These are phyloP conservation scores for Leishmania major DNA, from an alignment of 208 protist genomes.

Conservation along the genomic window DNA sequence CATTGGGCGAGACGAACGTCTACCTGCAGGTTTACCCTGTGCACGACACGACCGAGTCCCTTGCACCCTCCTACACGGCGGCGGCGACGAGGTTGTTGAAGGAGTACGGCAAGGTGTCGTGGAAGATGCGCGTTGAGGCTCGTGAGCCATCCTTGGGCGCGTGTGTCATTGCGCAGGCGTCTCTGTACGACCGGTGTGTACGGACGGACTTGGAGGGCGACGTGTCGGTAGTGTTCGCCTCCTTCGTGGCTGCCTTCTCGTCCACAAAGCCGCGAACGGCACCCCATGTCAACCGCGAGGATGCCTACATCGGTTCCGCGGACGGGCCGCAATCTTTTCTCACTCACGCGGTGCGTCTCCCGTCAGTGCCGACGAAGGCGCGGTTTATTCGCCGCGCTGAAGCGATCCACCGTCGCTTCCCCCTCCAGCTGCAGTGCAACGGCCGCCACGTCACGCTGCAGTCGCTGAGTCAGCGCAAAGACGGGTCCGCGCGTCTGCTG, in stretches of 20 bases:
- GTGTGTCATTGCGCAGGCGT: slow-evolving; percentile 25
- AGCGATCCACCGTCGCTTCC: slow-evolving; percentile 23
- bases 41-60: slow-evolving; percentile 29
- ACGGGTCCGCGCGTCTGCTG: slow-evolving; percentile 28
- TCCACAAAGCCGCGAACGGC: neutral
- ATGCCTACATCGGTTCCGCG: slow-evolving; percentile 29
- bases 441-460: slow-evolving; percentile 36
- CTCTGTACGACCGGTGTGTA: slow-evolving; percentile 27
- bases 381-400: slow-evolving; percentile 15
- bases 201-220: slow-evolving; percentile 50
- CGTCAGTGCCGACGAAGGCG: slow-evolving; percentile 28
- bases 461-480: slow-evolving; percentile 33
- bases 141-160: slow-evolving; percentile 25
- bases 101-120: slow-evolving; percentile 32
- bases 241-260: slow-evolving; percentile 3
- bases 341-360: slow-evolving; percentile 37
- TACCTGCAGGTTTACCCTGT: slow-evolving; percentile 37
- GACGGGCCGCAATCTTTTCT: slow-evolving; percentile 46
- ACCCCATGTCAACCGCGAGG: slow-evolving; percentile 22
- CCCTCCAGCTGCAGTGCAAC: slow-evolving; percentile 32
- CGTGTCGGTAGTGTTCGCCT: slow-evolving; percentile 37
- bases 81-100: slow-evolving; percentile 25
- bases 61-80: slow-evolving; percentile 23
- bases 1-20: slow-evolving; percentile 25
- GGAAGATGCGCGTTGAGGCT: slow-evolving; percentile 35